These are phyloP conservation scores for Cucurbita moschata DNA, from an alignment of 306 rosid species.

Conservation along the genomic window DNA sequence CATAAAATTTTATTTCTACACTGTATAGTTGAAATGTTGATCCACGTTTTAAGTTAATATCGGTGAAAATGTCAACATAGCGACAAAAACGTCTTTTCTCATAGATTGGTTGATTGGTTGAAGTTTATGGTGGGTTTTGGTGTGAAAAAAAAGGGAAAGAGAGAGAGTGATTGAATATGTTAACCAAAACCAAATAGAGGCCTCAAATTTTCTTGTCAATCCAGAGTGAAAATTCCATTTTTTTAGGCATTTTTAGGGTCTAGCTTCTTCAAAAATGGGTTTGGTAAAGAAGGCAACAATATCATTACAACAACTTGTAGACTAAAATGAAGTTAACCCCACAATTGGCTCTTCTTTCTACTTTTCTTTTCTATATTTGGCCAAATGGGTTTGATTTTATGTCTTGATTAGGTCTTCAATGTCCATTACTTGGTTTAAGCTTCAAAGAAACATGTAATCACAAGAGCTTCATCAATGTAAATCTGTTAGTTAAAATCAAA, in stretches of 20 bases:
- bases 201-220: not conserved
- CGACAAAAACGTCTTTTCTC: too few species aligned
- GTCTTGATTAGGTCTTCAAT: not conserved
- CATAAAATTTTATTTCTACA: too few species aligned
- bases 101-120: not conserved
- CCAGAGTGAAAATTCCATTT: not conserved
- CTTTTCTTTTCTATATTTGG: not conserved
- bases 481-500: not conserved
- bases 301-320: not conserved
- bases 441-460: not conserved
- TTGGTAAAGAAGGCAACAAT: not conserved
- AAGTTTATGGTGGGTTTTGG: not conserved
- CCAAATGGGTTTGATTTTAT: not conserved
- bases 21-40: too few species aligned
- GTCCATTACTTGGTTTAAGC: not conserved
- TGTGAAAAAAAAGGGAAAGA: not conserved
- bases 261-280: not conserved
- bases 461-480: not conserved
- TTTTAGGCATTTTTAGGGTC: not conserved
- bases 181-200: not conserved
- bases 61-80: too few species aligned
- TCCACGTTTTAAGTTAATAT: too few species aligned
- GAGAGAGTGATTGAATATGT: not conserved
- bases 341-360: not conserved
- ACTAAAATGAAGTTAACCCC: not conserved